These are phyloP conservation scores for Senna tora DNA, from an alignment of 306 rosid species.

Conservation along the genomic window DNA sequence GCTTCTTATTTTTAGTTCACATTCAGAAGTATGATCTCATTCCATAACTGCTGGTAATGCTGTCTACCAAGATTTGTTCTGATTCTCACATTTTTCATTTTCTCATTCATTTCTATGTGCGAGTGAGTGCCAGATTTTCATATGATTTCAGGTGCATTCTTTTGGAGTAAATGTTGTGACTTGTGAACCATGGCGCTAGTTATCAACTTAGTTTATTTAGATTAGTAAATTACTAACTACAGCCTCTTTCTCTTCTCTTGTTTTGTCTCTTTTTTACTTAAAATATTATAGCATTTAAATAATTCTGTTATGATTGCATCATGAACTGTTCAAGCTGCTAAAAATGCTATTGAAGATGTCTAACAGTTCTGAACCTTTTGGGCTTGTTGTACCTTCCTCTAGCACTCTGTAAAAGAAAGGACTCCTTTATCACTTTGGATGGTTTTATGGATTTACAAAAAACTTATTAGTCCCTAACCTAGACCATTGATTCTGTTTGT, in stretches of 20 bases:
- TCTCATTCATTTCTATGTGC: background rate
- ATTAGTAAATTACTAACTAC: background rate
- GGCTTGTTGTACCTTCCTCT: background rate
- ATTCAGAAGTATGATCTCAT: background rate
- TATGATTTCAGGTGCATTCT: background rate
- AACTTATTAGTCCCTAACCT: background rate
- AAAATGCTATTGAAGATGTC: background rate
- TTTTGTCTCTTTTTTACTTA: background rate
- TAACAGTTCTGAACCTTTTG: background rate
- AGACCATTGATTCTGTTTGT: background rate
- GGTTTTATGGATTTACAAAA: slow-evolving; percentile 10
- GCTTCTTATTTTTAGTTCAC: background rate
- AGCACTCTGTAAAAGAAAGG: background rate
- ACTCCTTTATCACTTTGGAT: background rate
- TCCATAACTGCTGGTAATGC: background rate
- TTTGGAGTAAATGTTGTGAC: background rate
- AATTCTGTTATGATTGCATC: background rate
- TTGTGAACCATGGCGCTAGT: background rate
- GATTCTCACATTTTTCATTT: background rate
- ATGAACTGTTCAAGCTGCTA: background rate
- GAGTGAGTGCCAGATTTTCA: background rate
- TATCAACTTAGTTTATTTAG: background rate
- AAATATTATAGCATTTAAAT: background rate
- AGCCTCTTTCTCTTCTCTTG: background rate
- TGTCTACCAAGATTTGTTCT: background rate